phyloP scores from a whole-genome alignment of 2,329 filamentous ascomycete genomes.

The Penicillium sp. region DNA sequence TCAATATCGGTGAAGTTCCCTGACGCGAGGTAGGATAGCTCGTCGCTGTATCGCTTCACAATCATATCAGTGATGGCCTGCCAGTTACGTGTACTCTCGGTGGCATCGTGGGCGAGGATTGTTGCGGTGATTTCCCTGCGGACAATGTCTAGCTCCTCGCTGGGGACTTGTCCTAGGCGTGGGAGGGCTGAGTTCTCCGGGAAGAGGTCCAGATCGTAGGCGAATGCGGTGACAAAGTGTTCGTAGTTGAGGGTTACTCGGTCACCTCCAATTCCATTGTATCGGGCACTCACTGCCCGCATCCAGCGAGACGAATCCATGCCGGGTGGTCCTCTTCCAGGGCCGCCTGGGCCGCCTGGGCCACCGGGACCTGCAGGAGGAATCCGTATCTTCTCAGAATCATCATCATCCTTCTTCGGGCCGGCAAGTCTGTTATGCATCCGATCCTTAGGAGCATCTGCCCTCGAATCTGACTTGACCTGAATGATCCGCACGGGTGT shows the following conservation, averaged over 20 bases:
- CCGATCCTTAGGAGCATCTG: background rate
- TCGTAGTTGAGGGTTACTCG: conserved; percentile 54
- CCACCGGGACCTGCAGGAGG: conserved; percentile 7
- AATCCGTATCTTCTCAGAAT: conserved; percentile 7
- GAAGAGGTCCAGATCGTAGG: conserved; percentile 50
- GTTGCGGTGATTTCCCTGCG: conserved; percentile 52
- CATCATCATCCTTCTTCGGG: background rate
- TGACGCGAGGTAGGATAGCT: conserved; percentile 51
- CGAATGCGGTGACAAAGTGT: conserved; percentile 53
- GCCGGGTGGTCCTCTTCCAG: conserved; percentile 1
- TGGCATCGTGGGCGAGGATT: conserved; percentile 39
- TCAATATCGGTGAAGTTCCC: conserved; percentile 28
- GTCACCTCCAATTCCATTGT: conserved; percentile 39
- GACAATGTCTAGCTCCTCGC: conserved; percentile 41
- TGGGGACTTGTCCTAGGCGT: conserved; percentile 40
- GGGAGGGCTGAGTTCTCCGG: conserved; percentile 41
- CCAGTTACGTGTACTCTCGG: conserved; percentile 59
- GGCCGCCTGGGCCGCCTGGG: background rate
- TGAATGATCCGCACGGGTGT: conserved; percentile 40
- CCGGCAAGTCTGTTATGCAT: background rate
- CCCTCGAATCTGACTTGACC: conserved; percentile 19
- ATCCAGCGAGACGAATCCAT: conserved; percentile 21
- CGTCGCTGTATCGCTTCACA: conserved; percentile 62
- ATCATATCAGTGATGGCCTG: conserved; percentile 69
- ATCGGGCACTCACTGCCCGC: conserved; percentile 36